These are phyloP conservation scores for Uronychia binucleata DNA, from an alignment of 73 alveolate genomes.

Conservation along the genomic window DNA sequence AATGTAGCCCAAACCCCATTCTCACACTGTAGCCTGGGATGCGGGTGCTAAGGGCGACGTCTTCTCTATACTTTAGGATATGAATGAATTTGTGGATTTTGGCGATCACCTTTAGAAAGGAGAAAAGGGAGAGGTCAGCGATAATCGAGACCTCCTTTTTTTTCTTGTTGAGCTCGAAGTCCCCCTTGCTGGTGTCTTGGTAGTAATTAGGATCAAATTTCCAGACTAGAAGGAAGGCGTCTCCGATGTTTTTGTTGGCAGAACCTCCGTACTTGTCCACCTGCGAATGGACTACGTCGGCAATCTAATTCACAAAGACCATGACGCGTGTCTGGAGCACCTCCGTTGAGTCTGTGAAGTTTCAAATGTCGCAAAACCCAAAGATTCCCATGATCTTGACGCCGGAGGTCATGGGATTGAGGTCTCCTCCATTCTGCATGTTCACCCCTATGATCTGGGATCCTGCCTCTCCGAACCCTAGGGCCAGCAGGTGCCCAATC, in stretches of 20 bases:
- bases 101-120: slow-evolving; percentile 91
- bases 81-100: slow-evolving; percentile 85
- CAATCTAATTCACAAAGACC: slow-evolving; percentile 65
- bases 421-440: slow-evolving; percentile 74
- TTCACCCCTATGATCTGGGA: slow-evolving; percentile 72
- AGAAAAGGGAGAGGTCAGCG: slow-evolving; percentile 89
- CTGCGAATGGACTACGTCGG: slow-evolving; percentile 59
- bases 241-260: slow-evolving; percentile 67
- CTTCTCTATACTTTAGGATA: slow-evolving; percentile 80
- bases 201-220: slow-evolving; percentile 57
- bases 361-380: slow-evolving; percentile 67
- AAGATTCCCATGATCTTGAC: slow-evolving; percentile 56
- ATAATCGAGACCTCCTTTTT: background rate
- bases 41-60: slow-evolving; percentile 52
- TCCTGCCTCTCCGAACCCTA: slow-evolving; percentile 66
- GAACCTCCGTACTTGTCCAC: slow-evolving; percentile 60
- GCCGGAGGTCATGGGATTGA: slow-evolving; percentile 67
- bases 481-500: slow-evolving; percentile 60
- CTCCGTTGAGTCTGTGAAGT: slow-evolving; percentile 64
- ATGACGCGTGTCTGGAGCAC: slow-evolving; percentile 62
- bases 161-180: slow-evolving; percentile 30
- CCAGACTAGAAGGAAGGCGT: slow-evolving; percentile 68
- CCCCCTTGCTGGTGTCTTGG: slow-evolving; percentile 12
- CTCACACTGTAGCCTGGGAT: slow-evolving; percentile 75
- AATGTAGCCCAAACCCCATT: slow-evolving; percentile 94